Evolutionary conservation across 2,329 filamentous ascomycete genomes (phyloP).

Genomic region (Paraphaeosphaeria minitans): DNA sequence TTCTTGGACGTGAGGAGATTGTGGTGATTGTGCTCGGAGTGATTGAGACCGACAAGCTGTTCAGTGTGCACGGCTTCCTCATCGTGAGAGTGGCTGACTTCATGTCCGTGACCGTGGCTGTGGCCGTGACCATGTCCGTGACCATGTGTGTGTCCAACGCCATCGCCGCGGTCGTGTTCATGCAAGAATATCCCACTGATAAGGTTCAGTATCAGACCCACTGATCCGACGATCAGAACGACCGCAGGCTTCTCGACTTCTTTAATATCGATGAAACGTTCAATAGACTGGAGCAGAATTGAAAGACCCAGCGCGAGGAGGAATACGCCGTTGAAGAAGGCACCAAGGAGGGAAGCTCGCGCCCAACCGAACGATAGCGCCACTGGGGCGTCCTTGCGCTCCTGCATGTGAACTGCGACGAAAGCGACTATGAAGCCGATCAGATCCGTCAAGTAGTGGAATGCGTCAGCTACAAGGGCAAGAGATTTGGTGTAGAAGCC

Average conservation of each 20-base stretch:
- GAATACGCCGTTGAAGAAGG: conserved; percentile 82
- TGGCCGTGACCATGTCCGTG: conserved; percentile 46
- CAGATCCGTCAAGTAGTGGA: conserved; percentile 77
- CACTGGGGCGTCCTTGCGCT: conserved; percentile 61
- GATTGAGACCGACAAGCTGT: conserved; percentile 10
- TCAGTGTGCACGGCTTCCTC: conserved; percentile 9
- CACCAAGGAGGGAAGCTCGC: conserved; percentile 71
- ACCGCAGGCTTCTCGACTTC: conserved; percentile 67
- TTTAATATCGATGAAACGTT: conserved; percentile 67
- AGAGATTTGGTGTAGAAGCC: conserved; percentile 74
- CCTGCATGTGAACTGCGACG: conserved; percentile 63
- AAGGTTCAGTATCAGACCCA: conserved; percentile 71
- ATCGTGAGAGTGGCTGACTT: conserved; percentile 20
- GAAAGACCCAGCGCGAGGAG: conserved; percentile 73
- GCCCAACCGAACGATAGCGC: conserved; percentile 77
- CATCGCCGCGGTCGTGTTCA: conserved; percentile 51
- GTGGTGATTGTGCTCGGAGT: conserved; percentile 37
- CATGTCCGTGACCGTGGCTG: conserved; percentile 30
- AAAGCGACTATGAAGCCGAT: conserved; percentile 72
- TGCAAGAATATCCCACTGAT: conserved; percentile 70
- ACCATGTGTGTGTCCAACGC: conserved; percentile 37
- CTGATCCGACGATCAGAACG: conserved; percentile 70
- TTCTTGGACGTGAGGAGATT: conserved; percentile 24
- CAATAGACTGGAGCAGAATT: conserved; percentile 74
- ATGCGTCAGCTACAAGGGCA: conserved; percentile 76